These are phyloP conservation scores for Boechera divaricarpa DNA, from an alignment of 345 rosid species.

Conservation along the genomic window DNA sequence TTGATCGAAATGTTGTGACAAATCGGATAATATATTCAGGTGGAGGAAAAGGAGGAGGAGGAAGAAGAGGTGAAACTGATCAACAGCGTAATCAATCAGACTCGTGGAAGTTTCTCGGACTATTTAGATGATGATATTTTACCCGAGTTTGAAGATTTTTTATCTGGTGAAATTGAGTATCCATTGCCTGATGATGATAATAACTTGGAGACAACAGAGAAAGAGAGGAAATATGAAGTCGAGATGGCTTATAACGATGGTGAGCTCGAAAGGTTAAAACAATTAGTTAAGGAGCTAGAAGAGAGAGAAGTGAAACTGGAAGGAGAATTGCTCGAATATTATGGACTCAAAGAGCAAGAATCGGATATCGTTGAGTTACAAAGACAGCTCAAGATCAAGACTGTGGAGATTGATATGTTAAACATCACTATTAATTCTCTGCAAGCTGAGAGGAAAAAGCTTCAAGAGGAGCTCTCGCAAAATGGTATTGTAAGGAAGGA, in stretches of 20 bases:
- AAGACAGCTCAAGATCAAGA: slow-evolving; percentile 93
- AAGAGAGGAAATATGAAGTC: slow-evolving; percentile 60
- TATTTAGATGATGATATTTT: slow-evolving; percentile 60
- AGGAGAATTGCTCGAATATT: slow-evolving; percentile 91
- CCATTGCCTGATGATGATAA: slow-evolving; percentile 58
- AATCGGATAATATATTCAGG: slow-evolving; percentile 39
- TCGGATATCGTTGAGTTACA: slow-evolving; percentile 71
- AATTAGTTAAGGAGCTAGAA: slow-evolving; percentile 77
- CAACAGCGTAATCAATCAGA: slow-evolving; percentile 69
- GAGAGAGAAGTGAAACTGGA: slow-evolving; percentile 96
- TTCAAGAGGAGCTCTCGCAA: slow-evolving; percentile 72
- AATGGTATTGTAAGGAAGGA: slow-evolving; percentile 65
- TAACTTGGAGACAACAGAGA: slow-evolving; percentile 58
- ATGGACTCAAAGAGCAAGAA: slow-evolving; percentile 94
- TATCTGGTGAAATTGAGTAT: slow-evolving; percentile 82
- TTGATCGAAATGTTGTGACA: slow-evolving; percentile 23
- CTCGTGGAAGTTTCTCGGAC: slow-evolving; percentile 51
- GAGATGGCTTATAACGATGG: slow-evolving; percentile 78
- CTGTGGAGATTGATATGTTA: slow-evolving; percentile 90
- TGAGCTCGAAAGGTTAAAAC: slow-evolving; percentile 76
- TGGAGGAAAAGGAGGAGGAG: slow-evolving; percentile 78
- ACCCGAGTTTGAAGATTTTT: slow-evolving; percentile 81
- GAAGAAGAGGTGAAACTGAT: slow-evolving; percentile 95
- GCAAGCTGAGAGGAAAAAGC: slow-evolving; percentile 87
- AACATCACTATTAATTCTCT: slow-evolving; percentile 85